Evolutionary conservation across 2,329 filamentous ascomycete species (phyloP), one percentile per base, ranked within the genome.

Genomic region (Colletotrichum noveboracense): DNA sequence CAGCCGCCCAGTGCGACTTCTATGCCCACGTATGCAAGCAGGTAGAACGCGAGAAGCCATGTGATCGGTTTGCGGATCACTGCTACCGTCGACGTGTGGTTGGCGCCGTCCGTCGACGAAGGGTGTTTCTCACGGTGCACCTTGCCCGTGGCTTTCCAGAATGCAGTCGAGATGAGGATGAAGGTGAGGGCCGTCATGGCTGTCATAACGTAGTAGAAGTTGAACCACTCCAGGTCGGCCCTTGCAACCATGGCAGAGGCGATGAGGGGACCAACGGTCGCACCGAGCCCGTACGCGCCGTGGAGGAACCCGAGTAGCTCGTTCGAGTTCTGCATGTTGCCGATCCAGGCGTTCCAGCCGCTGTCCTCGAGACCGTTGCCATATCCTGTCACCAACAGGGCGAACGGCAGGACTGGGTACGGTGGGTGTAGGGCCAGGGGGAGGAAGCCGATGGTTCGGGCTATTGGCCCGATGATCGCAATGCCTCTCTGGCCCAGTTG

Each of bases 1-100:
- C 95, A 97, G 18, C 95, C 86, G 12, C 93, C 93, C 4, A 96
- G 86, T 1, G 91, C 92, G 75, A 95, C 93, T 84, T 98, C 95
- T 7, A 91, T 89, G 6, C 95, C 95, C 1, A 96, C 93, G 80
- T 97, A 97, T 10, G 92, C 91, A 6, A 97, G 89, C 16, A 97
- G 86, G 82, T 97, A 97, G 3, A 94, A 76, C 4, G 94, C 89
- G 58, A 92, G 88, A n/a, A 95, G 86, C 94, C 94, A 96, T 5
- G 93, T 93, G 5, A 94, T 88, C 71, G 86, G 88, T 66, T 87
- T 81, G 7, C 81, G 80, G n/a, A 93, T 83, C 18, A 87, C 86
- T 12, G 81, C 83, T 2, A 85, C 79, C 1, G 86, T 88, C 78
- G 83, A 91, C 56, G 74, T 74, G 84, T 80, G 90, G 80, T 82